A percentile compares a stretch with the other conserved stretches of the same genome.
These are phyloP conservation scores for Pezicula radicicola DNA, from an alignment of 2,329 filamentous ascomycete species.

Conservation along the genomic window DNA sequence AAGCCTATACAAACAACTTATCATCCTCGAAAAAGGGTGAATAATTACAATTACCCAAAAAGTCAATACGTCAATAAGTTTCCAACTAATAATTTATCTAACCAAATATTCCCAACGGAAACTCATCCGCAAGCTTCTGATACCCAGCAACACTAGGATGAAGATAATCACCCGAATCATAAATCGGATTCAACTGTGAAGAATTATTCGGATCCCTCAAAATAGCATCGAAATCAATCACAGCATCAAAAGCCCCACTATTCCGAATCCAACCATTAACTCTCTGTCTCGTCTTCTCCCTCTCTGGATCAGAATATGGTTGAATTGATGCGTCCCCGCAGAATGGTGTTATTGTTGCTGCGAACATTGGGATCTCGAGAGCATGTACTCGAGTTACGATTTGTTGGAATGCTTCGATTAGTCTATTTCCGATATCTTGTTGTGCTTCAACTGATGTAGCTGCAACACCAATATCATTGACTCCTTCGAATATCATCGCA, in stretches of 20 bases:
- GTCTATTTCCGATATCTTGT: constrained; percentile 40
- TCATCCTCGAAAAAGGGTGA: too few relatives aligned
- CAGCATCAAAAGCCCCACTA: constrained; percentile 53
- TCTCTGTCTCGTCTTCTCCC: constrained; percentile 53
- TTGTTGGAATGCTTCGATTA: constrained; percentile 57
- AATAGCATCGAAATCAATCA: constrained; percentile 60
- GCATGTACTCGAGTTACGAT: constrained; percentile 53
- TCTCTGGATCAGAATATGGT: constrained; percentile 49
- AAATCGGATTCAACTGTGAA: constrained; percentile 46
- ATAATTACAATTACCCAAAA: too few relatives aligned
- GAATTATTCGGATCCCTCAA: constrained; percentile 47
- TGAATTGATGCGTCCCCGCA: constrained; percentile 34
- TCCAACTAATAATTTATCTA: not conserved
- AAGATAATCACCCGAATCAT: constrained; percentile 62
- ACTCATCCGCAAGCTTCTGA: constrained; percentile 53
- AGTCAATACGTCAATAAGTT: too few relatives aligned
- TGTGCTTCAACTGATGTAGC: constrained; percentile 44
- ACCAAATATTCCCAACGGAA: constrained; percentile 53
- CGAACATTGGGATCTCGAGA: constrained; percentile 54
- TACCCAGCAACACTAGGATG: constrained; percentile 61
- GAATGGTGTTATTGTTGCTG: constrained; percentile 66
- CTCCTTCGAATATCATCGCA: constrained; percentile 64
- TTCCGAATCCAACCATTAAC: constrained; percentile 61
- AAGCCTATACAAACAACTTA: too few relatives aligned
- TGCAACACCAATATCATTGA: constrained; percentile 63